Evolutionary conservation across 148 eudicot genomes (phyloP).

Genomic region (Talinum fruticosum): DNA sequence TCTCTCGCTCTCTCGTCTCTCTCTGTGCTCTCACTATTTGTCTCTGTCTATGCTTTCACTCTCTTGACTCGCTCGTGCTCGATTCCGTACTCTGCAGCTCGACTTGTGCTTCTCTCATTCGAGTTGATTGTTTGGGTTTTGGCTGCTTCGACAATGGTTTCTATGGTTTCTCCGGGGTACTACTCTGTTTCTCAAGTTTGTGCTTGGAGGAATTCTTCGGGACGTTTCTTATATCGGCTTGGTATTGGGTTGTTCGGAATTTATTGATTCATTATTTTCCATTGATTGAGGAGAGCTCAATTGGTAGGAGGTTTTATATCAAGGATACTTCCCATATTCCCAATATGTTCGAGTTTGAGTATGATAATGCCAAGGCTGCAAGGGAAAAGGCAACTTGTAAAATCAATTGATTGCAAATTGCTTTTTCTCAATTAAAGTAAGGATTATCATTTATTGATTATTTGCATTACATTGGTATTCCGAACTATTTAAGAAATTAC

Average conservation of each 20-base stretch:
- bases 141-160: slow-evolving; percentile 70
- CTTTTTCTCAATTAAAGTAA: not conserved
- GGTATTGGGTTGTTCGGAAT: slow-evolving; percentile 75
- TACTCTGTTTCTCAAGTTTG: slow-evolving; percentile 76
- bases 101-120: too few species aligned
- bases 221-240: slow-evolving; percentile 44
- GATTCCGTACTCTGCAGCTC: too few species aligned
- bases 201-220: slow-evolving; percentile 77
- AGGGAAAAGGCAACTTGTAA: slow-evolving; percentile 41
- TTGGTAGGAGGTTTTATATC: slow-evolving; percentile 67
- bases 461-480: not conserved
- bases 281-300: slow-evolving; percentile 65
- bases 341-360: slow-evolving; percentile 85
- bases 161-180: slow-evolving; percentile 91
- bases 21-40: too few species aligned
- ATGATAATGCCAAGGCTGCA: slow-evolving; percentile 74
- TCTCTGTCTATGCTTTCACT: too few species aligned
- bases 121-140: slow-evolving; percentile 49
- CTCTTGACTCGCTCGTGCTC: too few species aligned
- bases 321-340: slow-evolving; percentile 92
- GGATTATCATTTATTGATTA: not conserved
- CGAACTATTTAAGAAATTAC: not conserved
- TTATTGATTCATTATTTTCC: slow-evolving; percentile 44
- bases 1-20: too few species aligned
- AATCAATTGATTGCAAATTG: slow-evolving; percentile 28